Percentiles rank a stretch among this genome's conserved stretches.
Conservation (phyloP, 2,329 filamentous ascomycete species). For the Talaromyces sp. region DNA sequence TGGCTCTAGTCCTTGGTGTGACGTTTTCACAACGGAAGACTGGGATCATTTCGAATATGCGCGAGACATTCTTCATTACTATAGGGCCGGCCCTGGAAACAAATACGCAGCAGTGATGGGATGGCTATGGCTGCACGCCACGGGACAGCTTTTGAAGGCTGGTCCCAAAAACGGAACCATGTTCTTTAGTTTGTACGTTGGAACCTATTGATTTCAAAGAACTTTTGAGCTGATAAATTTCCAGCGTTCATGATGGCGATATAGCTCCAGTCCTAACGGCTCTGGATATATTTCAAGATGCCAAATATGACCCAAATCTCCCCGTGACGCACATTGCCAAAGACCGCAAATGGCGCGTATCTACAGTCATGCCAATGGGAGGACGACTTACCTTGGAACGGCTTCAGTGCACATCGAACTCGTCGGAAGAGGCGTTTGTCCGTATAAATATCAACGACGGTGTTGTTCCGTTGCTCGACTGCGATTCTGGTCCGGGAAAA, state of each 20-base stretch:
- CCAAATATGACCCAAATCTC: constrained; percentile 36
- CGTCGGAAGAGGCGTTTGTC: constrained; percentile 34
- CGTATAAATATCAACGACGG: constrained; percentile 56
- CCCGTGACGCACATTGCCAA: constrained; percentile 42
- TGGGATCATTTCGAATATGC: constrained; percentile 56
- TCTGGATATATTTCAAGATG: constrained; percentile 43
- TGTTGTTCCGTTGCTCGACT: constrained; percentile 46
- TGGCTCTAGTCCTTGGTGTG: constrained; percentile 53
- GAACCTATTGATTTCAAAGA: not conserved
- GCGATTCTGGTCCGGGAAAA: constrained; percentile 41
- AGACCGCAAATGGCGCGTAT: constrained; percentile 50
- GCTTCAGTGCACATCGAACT: constrained; percentile 35
- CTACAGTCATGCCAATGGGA: constrained; percentile 54
- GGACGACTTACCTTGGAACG: constrained; percentile 52
- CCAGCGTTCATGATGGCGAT: constrained; percentile 53
- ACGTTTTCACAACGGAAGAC: constrained; percentile 50
- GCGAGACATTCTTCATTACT: constrained; percentile 54
- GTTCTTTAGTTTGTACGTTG: constrained; percentile 53
- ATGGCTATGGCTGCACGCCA: constrained; percentile 56
- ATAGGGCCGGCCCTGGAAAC: constrained; percentile 55
- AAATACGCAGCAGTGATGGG: constrained; percentile 51
- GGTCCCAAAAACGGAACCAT: constrained; percentile 43
- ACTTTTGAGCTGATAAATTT: not conserved
- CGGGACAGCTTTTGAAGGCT: constrained; percentile 43
- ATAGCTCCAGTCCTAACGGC: constrained; percentile 52